phyloP scores from a whole-genome alignment of 306 rosid genomes.

The Citrullus amarus region DNA sequence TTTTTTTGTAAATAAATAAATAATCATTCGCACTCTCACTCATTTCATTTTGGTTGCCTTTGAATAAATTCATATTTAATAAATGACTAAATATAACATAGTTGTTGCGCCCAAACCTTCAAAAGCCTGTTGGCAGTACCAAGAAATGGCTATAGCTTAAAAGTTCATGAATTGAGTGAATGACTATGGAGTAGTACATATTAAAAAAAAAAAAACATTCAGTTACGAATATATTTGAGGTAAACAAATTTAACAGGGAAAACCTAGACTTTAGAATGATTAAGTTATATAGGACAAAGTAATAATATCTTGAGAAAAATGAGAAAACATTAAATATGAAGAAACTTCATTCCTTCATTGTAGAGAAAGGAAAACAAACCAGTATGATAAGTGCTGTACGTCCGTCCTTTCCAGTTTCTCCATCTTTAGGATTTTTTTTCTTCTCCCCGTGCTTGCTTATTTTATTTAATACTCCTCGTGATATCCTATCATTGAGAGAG shows the following conservation, averaged over 20 bases:
- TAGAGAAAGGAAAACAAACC: conserved; percentile 34
- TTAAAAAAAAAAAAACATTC: background rate
- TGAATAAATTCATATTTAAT: no score
- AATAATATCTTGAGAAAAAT: background rate
- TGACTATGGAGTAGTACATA: background rate
- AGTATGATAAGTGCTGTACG: conserved; percentile 45
- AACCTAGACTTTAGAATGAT: background rate
- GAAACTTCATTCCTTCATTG: background rate
- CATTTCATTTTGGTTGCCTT: no score
- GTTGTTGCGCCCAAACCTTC: no score
- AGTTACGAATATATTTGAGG: background rate
- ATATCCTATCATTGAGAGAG: conserved; percentile 40
- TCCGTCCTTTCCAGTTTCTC: conserved; percentile 31
- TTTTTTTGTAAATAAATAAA: no score
- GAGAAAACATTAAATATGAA: background rate
- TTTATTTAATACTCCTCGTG: conserved; percentile 34
- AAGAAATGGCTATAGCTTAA: background rate
- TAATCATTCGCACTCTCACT: no score
- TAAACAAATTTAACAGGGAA: background rate
- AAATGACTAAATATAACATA: no score
- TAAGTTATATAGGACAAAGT: background rate
- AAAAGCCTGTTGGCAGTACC: no score
- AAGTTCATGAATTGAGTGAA: background rate
- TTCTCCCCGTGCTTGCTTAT: conserved; percentile 29
- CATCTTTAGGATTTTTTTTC: conserved; percentile 19